These are phyloP conservation scores for Aspergillus bertholletiae DNA, from an alignment of 495 filamentous ascomycete species.

Conservation along the genomic window DNA sequence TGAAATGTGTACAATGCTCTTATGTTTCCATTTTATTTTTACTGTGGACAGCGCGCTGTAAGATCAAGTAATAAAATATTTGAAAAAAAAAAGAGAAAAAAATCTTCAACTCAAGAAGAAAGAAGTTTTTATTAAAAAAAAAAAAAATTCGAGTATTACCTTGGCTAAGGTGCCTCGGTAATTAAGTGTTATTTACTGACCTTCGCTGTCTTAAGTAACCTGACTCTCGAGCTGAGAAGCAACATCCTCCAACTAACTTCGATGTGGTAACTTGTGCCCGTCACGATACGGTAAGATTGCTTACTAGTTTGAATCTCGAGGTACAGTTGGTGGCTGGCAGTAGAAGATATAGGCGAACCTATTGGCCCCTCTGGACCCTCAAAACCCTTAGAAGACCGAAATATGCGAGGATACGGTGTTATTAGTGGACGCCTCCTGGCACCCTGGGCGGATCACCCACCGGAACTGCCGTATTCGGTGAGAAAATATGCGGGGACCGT, in stretches of 20 bases:
- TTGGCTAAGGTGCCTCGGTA: no score
- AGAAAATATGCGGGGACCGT: constrained; percentile 13
- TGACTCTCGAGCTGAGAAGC: no score
- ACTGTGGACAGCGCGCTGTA: no score
- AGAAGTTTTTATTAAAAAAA: no score
- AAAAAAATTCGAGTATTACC: background rate
- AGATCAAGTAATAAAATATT: no score
- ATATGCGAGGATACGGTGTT: constrained; percentile 7
- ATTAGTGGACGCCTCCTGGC: constrained; percentile 12
- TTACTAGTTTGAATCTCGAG: constrained; percentile 3
- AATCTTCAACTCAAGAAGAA: no score
- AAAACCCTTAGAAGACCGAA: constrained; percentile 8
- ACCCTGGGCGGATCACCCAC: constrained; percentile 16
- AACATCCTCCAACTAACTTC: no score
- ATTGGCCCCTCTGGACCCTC: constrained; percentile 10
- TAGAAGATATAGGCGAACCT: background rate
- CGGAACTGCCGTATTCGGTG: constrained; percentile 15
- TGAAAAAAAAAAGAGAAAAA: no score
- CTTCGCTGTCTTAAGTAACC: no score
- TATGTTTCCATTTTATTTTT: no score
- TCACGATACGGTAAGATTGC: constrained; percentile 3
- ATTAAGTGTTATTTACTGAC: no score
- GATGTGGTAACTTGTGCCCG: background rate
- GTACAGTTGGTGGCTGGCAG: constrained; percentile 8
- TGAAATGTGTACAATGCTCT: background rate